A percentile compares a stretch with the other conserved stretches of the same genome.
Evolutionary conservation across 2,329 filamentous ascomycete species (phyloP).

Genomic region (Ophiostoma ulmi): DNA sequence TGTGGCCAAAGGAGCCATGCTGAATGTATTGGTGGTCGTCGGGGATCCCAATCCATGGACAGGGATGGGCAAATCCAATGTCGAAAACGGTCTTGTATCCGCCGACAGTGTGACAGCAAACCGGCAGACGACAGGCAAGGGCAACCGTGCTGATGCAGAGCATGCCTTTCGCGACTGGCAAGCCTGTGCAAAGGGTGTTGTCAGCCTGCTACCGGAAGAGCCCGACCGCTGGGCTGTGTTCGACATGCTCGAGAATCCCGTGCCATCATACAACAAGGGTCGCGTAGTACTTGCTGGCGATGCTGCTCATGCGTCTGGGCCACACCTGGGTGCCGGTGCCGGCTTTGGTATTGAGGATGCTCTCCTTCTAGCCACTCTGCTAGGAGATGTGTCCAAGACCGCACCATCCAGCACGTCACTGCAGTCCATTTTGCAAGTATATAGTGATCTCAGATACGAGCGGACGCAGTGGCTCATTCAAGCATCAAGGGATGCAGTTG

Average conservation of each 20-base stretch:
- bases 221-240: slow-evolving; percentile 54
- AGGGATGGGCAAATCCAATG: background rate
- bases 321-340: slow-evolving; percentile 53
- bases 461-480: slow-evolving; percentile 43
- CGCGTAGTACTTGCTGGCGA: slow-evolving; percentile 49
- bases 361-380: slow-evolving; percentile 39
- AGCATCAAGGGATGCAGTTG: slow-evolving; percentile 37
- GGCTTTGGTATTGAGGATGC: slow-evolving; percentile 54
- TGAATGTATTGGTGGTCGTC: slow-evolving; percentile 53
- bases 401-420: slow-evolving; percentile 1
- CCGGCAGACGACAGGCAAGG: slow-evolving; percentile 34
- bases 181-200: slow-evolving; percentile 35
- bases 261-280: slow-evolving; percentile 41
- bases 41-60: slow-evolving; percentile 38
- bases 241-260: slow-evolving; percentile 45
- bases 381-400: slow-evolving; percentile 27
- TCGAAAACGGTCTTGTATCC: slow-evolving; percentile 2
- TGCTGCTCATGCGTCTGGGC: slow-evolving; percentile 52
- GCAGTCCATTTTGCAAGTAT: slow-evolving; percentile 37
- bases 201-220: slow-evolving; percentile 43
- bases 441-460: slow-evolving; percentile 37
- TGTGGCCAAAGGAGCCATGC: slow-evolving; percentile 48
- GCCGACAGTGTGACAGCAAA: slow-evolving; percentile 29
- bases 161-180: slow-evolving; percentile 42
- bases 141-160: slow-evolving; percentile 39